Evolutionary conservation across 2,329 filamentous ascomycete species (phyloP).

Genomic region (Orbilia javanica): DNA sequence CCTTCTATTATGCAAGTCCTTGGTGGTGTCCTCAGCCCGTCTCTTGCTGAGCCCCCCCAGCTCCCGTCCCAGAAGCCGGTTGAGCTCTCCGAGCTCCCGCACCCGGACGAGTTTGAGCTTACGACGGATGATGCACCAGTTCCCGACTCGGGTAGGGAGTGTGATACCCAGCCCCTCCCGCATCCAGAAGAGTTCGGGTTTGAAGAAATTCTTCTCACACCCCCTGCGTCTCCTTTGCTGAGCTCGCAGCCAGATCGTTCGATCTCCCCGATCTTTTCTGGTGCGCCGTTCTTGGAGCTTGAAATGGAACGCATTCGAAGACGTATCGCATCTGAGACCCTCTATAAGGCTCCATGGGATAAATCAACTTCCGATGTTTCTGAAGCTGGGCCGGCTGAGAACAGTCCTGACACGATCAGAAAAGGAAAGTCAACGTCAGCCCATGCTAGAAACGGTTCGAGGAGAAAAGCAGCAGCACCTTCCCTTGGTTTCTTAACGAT

Average conservation of each 20-base stretch:
- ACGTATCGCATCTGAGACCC: constrained; percentile 23
- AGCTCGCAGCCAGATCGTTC: constrained; percentile 8
- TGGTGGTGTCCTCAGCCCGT: constrained; percentile 14
- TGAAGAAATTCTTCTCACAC: constrained; percentile 30
- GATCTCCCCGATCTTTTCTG: constrained; percentile 20
- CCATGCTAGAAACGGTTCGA: background rate
- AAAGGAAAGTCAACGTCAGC: constrained; percentile 7
- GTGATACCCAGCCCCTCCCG: constrained; percentile 19
- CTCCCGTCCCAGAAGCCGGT: background rate
- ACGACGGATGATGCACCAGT: background rate
- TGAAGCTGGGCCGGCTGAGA: background rate
- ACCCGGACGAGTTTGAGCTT: constrained; percentile 9
- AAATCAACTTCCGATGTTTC: constrained; percentile 21
- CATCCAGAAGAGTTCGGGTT: constrained; percentile 39
- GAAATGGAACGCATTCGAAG: constrained; percentile 39
- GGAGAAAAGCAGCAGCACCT: constrained; percentile 6
- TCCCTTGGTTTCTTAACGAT: constrained; percentile 19
- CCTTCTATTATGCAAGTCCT: constrained; percentile 47
- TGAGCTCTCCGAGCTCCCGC: constrained; percentile 1
- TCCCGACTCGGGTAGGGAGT: background rate
- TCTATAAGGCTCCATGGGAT: constrained; percentile 28
- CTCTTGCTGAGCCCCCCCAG: background rate
- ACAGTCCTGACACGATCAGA: background rate
- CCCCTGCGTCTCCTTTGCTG: constrained; percentile 24
- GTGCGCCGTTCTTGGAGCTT: constrained; percentile 30